A percentile compares a stretch with the other conserved stretches of the same genome.
Conservation (phyloP, 768 basidiomycete species). For the Amyloporia xantha region DNA sequence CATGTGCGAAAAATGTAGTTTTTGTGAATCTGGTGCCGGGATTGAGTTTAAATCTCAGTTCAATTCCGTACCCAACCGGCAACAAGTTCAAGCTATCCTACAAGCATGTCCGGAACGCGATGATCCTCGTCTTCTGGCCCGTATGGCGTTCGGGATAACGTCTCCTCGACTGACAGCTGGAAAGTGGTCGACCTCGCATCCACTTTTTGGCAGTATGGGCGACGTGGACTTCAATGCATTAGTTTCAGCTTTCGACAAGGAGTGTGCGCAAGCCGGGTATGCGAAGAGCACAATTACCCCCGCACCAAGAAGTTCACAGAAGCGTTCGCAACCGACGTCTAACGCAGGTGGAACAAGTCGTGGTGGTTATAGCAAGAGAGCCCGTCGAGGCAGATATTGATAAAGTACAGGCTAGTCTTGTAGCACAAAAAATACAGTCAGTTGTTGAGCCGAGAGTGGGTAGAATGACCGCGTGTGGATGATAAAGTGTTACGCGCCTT, state of each 20-base stretch:
- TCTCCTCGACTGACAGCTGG: conserved; percentile 36
- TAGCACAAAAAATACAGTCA: too few relatives aligned
- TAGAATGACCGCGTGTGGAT: too few relatives aligned
- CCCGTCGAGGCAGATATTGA: conserved; percentile 3
- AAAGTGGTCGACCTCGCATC: conserved; percentile 35
- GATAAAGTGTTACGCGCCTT: too few relatives aligned
- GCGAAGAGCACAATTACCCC: conserved; percentile 6
- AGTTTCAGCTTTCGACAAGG: conserved; percentile 34
- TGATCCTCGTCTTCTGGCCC: conserved; percentile 42
- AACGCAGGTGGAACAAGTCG: conserved; percentile 6
- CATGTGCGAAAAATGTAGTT: conserved; percentile 37
- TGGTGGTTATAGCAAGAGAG: conserved; percentile 9
- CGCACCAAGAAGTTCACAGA: conserved; percentile 12
- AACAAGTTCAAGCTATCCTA: conserved; percentile 31
- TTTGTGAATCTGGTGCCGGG: conserved; percentile 32
- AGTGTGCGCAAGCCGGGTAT: conserved; percentile 34
- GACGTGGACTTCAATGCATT: conserved; percentile 34
- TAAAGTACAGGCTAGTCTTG: not conserved
- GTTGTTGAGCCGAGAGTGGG: too few relatives aligned
- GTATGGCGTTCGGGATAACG: conserved; percentile 44
- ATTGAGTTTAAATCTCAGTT: conserved; percentile 25
- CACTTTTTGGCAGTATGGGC: conserved; percentile 39
- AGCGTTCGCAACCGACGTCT: conserved; percentile 13
- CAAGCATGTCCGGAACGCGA: conserved; percentile 39
- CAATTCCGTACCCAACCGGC: conserved; percentile 20